Percentiles rank a stretch among this genome's conserved stretches.
These are phyloP conservation scores for slime mould (Dictyostelium discoideum) DNA, from an alignment of 78 protist genomes.

Conservation along the genomic window DNA sequence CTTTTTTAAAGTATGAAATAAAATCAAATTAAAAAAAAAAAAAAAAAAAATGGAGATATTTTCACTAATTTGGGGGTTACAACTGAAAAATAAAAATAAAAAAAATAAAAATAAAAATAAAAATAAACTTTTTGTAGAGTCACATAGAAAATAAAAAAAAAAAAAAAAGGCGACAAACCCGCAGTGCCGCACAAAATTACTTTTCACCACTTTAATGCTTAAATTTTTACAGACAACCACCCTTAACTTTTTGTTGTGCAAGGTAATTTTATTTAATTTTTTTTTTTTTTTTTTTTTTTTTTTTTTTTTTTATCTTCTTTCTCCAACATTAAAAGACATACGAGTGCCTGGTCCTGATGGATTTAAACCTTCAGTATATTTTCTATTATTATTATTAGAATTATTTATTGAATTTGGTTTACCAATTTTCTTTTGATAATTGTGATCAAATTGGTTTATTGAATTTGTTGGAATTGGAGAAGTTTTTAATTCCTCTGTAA, in stretches of 20 bases:
- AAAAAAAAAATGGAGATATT: neutral
- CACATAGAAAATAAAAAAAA: too few species aligned
- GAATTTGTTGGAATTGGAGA: neutral
- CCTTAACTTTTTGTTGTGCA: too few species aligned
- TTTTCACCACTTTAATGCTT: too few species aligned
- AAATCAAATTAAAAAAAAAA: too few species aligned
- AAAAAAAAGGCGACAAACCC: too few species aligned
- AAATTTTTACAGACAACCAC: too few species aligned
- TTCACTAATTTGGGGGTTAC: neutral
- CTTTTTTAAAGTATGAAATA: too few species aligned
- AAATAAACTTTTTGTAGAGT: too few species aligned
- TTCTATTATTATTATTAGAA: neutral
- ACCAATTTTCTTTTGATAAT: neutral
- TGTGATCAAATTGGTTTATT: neutral
- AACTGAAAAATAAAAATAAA: neutral
- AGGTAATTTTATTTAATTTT: neutral
- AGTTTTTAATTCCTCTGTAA: neutral
- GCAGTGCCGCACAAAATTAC: too few species aligned
- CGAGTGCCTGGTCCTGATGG: neutral
- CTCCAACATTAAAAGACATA: neutral
- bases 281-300: neutral
- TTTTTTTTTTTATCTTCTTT: neutral
- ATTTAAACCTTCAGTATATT: neutral
- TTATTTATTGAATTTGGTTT: neutral
- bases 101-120: too few species aligned